Conservation (phyloP, 441 rosid species). For the Kokia cookei region DNA sequence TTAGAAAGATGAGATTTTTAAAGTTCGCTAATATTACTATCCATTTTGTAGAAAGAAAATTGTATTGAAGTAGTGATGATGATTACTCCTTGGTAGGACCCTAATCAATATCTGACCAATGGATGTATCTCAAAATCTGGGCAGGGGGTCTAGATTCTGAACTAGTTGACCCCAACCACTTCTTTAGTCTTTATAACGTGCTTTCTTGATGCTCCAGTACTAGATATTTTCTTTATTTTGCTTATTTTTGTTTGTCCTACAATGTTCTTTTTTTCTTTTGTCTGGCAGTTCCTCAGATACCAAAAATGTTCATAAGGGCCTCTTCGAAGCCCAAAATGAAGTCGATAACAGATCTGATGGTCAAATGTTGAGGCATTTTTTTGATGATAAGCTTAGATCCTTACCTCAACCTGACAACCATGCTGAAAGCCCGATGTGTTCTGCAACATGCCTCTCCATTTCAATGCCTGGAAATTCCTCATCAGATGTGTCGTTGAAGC, state of each 20-base stretch:
- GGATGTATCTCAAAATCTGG: conserved; percentile 37
- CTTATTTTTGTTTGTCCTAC: neutral
- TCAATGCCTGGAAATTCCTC: conserved; percentile 60
- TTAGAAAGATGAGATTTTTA: too few species aligned
- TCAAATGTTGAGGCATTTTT: conserved; percentile 68
- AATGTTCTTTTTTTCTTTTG: neutral
- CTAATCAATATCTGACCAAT: conserved; percentile 19
- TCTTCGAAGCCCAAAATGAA: conserved; percentile 34
- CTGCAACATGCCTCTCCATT: conserved; percentile 58
- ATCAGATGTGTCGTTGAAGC: conserved; percentile 71
- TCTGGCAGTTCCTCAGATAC: conserved; percentile 29
- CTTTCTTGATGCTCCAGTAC: neutral
- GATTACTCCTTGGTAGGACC: conserved; percentile 33
- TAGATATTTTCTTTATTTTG: neutral
- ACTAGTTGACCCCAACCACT: conserved; percentile 48
- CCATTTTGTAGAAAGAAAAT: neutral
- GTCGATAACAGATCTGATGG: conserved; percentile 40
- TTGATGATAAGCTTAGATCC: conserved; percentile 86
- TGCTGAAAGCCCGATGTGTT: conserved; percentile 24
- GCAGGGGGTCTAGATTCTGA: conserved; percentile 40
- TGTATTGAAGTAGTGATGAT: neutral
- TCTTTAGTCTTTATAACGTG: conserved; percentile 8
- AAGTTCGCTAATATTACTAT: conserved; percentile 10
- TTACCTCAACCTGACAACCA: conserved; percentile 34
- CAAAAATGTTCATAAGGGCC: conserved; percentile 32